Base-by-base conservation (phyloP, 257 asterid species). In the Solanum etuberosum region DNA sequence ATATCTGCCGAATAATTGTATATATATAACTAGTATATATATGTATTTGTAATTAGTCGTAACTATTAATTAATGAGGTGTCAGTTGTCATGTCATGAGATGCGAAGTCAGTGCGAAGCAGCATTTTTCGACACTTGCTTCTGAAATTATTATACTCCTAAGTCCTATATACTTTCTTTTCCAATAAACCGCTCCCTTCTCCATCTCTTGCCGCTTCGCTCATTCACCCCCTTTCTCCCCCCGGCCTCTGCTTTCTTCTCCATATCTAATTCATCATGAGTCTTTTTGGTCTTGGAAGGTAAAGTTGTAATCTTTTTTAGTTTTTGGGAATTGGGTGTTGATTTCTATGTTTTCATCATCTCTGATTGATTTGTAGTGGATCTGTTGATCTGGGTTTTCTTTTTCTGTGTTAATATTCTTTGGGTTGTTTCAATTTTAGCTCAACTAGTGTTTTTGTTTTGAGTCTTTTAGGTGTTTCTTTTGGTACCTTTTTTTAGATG, bases 241-340 rank as follows among this genome's bases (percentile, higher is more conserved):
- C 73, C 6, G 11, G 40, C 5, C 86, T 13, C 37, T 61, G n/a
- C 34, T 85, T 6, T 42, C 10, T 76, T 29, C 48, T 89, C 86
- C 37, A 85, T 71, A 76, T 38, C 68, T 48, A 31, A 87, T 35
- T 72, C 71, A 67, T 21, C 86, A 96, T 94, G 98, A 96, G 98
- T 96, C 98, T 96, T 90, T 96, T 96, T 87, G 98, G 98, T 89
- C 93, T 96, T 25, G 98, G 98, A 93, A 94, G 98, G 98, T 94
- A 88, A 90, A 71, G 6, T 48, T 80, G 6, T 1, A 9, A 48
- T 46, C 6, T 34, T 70, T 81, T 2, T 2, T 57, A 70, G 42
- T 38, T 40, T 80, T 57, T 3, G 31, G n/a, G 31, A 29, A n/a
- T 42, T 72, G 51, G 81, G 16, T 72, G 35, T 14, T n/a, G 21